Percentiles rank a stretch among this genome's conserved stretches.
phyloP scores from a whole-genome alignment of 2,329 filamentous ascomycete species.

The Fusarium ambrosium region DNA sequence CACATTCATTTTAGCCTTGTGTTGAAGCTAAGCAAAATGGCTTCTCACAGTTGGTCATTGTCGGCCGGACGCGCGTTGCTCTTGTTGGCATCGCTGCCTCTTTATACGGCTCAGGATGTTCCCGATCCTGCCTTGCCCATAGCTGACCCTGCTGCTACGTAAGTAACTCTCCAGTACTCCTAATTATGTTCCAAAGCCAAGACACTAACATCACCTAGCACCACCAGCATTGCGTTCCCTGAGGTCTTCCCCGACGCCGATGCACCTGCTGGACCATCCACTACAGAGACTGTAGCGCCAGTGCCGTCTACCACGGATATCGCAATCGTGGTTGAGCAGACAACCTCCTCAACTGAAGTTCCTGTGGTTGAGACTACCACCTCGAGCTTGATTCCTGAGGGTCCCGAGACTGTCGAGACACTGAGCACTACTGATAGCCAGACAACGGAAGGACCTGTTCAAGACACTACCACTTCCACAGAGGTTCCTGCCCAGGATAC shows the following conservation, averaged over 20 bases:
- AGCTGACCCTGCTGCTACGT: neutral
- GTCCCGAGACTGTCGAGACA: neutral
- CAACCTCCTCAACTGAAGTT: slow-evolving; percentile 4
- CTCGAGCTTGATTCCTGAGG: neutral
- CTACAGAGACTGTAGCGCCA: neutral
- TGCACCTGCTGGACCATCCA: neutral
- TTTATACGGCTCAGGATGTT: slow-evolving; percentile 23
- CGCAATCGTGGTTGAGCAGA: neutral
- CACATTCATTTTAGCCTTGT: neutral
- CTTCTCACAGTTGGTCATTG: slow-evolving; percentile 16
- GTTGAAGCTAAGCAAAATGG: slow-evolving; percentile 6
- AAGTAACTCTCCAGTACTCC: neutral
- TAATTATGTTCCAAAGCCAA: neutral
- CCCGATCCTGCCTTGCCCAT: neutral
- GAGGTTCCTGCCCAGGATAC: neutral
- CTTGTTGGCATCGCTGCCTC: slow-evolving; percentile 28
- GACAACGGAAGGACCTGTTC: neutral
- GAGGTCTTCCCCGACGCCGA: neutral
- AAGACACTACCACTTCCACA: neutral
- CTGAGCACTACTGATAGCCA: neutral
- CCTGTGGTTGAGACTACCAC: neutral
- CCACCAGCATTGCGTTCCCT: neutral
- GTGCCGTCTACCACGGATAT: neutral
- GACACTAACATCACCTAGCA: neutral
- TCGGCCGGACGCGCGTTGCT: slow-evolving; percentile 17